Evolutionary conservation across 2,329 filamentous ascomycete species (phyloP), one percentile per base, ranked within the genome.

Genomic region (Ramularia endophylla): DNA sequence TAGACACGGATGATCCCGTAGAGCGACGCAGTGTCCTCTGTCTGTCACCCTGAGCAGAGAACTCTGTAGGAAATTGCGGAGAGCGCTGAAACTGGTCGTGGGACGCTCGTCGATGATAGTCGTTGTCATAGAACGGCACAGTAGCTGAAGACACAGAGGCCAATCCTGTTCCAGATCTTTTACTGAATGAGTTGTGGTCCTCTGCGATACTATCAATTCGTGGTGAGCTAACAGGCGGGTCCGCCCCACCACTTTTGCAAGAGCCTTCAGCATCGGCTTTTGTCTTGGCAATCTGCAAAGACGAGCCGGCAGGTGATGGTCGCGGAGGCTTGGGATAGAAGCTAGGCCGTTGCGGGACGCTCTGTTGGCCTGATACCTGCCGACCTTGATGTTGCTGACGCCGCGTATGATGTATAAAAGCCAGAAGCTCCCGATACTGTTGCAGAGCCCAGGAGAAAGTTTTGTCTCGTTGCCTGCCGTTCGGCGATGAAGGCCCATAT

Each of bases 321-420:
- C 73, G 72, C 13, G 78, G 78, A 20, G 78, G 78, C 52, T 74
- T 78, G 0, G 78, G 78, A 42, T 77, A 81, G 37, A 81, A 79
- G 44, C 69, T 73, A 3, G 76, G 76, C 51, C 77, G 73, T 31
- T 67, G 54, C 17, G 66, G 47, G 11, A 67, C 57, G 28, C 69
- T 68, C 16, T 67, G 64, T 16, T 55, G 55, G 17, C 64, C 65
- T 40, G 68, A 65, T 7, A 59, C 54, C 41, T 72, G 41, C 50
- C 60, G 44, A 51, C 54, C 46, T 8, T 65, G 61, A 19, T 64
- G 56, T 42, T 61, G 63, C 19, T 60, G 55, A 36, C 66, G 68
- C 13, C 67, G 57, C 3, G 66, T 68, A 18, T 68, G 66, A 43
- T 73, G 68, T 5, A 73, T 61, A 52, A 65, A 71, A 31, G 61